These are phyloP conservation scores for Apiospora aurea DNA, from an alignment of 2,329 filamentous ascomycete species.

Conservation along the genomic window DNA sequence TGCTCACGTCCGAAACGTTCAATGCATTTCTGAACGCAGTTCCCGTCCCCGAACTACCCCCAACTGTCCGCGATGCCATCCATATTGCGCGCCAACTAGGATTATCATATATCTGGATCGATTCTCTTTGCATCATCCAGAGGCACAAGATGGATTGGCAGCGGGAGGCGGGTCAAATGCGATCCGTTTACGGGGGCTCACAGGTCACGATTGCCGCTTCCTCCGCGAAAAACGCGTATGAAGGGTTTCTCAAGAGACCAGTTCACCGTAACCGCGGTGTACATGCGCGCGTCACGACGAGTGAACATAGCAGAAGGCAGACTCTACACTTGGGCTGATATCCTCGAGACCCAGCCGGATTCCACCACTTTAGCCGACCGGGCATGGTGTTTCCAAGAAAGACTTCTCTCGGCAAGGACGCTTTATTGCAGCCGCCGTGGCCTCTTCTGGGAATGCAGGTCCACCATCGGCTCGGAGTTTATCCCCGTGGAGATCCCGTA, in stretches of 20 bases:
- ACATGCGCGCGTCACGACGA: neutral
- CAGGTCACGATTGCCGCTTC: neutral
- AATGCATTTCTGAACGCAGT: neutral
- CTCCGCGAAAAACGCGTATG: neutral
- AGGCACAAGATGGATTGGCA: neutral
- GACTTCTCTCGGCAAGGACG: neutral
- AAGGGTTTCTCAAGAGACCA: neutral
- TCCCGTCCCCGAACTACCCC: neutral
- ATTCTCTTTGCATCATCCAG: slow-evolving; percentile 10
- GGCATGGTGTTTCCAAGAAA: slow-evolving; percentile 6
- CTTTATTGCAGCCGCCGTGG: neutral
- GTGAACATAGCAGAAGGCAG: neutral
- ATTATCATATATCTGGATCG: neutral
- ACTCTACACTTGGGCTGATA: neutral
- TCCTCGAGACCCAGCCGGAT: neutral
- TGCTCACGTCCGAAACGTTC: neutral
- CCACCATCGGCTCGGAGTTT: neutral
- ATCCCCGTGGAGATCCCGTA: neutral
- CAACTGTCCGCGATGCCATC: neutral
- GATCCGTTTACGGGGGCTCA: neutral
- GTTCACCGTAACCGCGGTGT: neutral
- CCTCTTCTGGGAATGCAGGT: slow-evolving; percentile 23
- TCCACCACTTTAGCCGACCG: neutral
- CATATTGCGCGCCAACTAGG: neutral
- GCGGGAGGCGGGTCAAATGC: neutral